Evolutionary conservation across 441 rosid species (phyloP).

Genomic region (Gossypium gossypioides): DNA sequence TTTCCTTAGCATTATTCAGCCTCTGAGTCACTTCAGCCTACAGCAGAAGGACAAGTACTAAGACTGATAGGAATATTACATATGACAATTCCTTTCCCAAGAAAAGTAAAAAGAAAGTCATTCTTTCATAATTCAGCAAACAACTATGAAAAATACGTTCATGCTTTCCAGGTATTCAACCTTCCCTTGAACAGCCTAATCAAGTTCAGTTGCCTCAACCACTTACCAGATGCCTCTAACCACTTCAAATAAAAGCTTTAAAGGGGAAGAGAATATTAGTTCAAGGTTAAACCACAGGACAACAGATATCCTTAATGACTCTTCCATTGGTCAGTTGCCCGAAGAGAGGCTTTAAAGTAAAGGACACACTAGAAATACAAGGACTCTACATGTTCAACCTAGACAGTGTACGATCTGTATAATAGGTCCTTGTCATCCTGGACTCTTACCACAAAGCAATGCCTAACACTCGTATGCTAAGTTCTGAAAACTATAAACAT

Average conservation of each 20-base stretch:
- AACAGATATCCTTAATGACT: background rate
- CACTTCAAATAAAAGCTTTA: background rate
- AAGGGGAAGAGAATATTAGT: background rate
- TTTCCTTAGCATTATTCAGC: slow-evolving; percentile 74
- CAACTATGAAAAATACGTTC: background rate
- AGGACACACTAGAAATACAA: background rate
- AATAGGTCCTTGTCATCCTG: background rate
- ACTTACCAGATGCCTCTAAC: background rate
- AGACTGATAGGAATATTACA: background rate
- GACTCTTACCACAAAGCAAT: background rate
- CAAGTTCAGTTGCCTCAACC: background rate
- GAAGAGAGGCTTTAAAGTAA: background rate
- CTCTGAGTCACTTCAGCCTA: slow-evolving; percentile 96
- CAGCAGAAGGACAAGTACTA: background rate
- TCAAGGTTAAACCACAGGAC: background rate
- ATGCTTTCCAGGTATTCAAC: background rate
- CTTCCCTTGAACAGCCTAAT: background rate
- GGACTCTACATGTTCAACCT: too few species aligned
- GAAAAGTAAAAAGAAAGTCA: background rate
- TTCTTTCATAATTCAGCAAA: slow-evolving; percentile 2
- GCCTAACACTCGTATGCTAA: background rate
- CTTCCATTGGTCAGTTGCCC: background rate
- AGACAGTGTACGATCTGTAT: background rate
- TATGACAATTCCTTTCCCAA: background rate
- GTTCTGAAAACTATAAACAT: background rate